phyloP scores from a whole-genome alignment of 2,329 filamentous ascomycete genomes.

The Cordyceps tenuipes region DNA sequence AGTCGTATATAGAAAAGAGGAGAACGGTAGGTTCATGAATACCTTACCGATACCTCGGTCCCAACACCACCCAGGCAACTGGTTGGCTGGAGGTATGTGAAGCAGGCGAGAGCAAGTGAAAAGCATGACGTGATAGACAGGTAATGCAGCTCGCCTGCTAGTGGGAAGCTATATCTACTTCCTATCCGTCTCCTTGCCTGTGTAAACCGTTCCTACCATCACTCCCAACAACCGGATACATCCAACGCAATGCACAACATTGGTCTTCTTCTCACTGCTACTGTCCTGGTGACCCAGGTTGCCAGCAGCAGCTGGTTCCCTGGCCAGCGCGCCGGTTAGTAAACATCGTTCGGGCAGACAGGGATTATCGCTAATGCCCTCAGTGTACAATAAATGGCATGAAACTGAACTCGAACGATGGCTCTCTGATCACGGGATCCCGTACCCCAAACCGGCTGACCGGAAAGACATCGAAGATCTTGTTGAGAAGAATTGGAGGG shows the following conservation, averaged over 20 bases:
- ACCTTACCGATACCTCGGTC: not conserved
- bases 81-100: slow-evolving; percentile 5
- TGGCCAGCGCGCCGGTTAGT: slow-evolving; percentile 70
- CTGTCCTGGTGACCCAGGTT: slow-evolving; percentile 56
- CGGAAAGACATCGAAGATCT: slow-evolving; percentile 89
- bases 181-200: not conserved
- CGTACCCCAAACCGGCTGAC: slow-evolving; percentile 82
- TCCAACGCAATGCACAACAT: slow-evolving; percentile 66
- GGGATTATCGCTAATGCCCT: not conserved
- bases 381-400: slow-evolving; percentile 98
- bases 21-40: not conserved
- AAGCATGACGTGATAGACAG: slow-evolving; percentile 10
- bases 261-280: slow-evolving; percentile 59
- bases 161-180: not conserved
- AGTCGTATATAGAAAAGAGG: not conserved
- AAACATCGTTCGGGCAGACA: slow-evolving; percentile 29
- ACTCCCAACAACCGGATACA: not conserved
- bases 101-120: slow-evolving; percentile 7
- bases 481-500: slow-evolving; percentile 86
- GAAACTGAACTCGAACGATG: slow-evolving; percentile 95
- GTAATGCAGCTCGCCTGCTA: slow-evolving; percentile 1
- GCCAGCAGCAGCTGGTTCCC: slow-evolving; percentile 75
- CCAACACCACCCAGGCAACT: not conserved
- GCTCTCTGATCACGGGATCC: slow-evolving; percentile 86
- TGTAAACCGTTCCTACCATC: not conserved